phyloP scores from a whole-genome alignment of 2,329 filamentous ascomycete species.

The Aspergillus cejpii region DNA sequence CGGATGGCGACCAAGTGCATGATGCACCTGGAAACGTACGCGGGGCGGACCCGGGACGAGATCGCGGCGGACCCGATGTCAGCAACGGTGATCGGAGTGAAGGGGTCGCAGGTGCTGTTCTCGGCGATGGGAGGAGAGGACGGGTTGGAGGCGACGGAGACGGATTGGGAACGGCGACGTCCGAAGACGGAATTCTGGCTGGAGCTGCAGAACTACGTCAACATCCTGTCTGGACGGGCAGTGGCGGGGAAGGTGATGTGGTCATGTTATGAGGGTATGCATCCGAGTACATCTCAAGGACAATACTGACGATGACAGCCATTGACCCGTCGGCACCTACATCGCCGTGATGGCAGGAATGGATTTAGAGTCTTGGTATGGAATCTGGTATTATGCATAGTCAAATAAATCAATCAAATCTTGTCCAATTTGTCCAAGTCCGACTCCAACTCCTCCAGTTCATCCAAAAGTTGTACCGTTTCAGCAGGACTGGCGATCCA shows the following conservation, averaged over 20 bases:
- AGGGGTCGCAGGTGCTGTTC: conserved; percentile 84
- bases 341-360: too few relatives aligned
- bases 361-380: too few relatives aligned
- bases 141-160: conserved; percentile 72
- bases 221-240: conserved; percentile 72
- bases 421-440: too few relatives aligned
- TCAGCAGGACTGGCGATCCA: conserved; percentile 94
- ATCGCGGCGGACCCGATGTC: conserved; percentile 69
- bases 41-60: conserved; percentile 57
- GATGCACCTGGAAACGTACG: conserved; percentile 77
- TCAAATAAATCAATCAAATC: too few relatives aligned
- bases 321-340: neutral
- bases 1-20: conserved; percentile 91
- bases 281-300: conserved; percentile 1
- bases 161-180: conserved; percentile 86
- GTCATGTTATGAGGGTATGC: conserved; percentile 27
- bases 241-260: conserved; percentile 20
- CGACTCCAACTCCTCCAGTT: conserved; percentile 51
- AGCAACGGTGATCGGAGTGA: conserved; percentile 80
- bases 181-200: conserved; percentile 84
- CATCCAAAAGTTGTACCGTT: conserved; percentile 83
- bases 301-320: neutral
- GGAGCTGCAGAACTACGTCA: conserved; percentile 69
- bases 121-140: conserved; percentile 59
- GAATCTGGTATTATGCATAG: too few relatives aligned